Percentiles rank a stretch among this genome's conserved stretches.
These are phyloP conservation scores for Steccherinum ochraceum DNA, from an alignment of 768 basidiomycete genomes.

Conservation along the genomic window DNA sequence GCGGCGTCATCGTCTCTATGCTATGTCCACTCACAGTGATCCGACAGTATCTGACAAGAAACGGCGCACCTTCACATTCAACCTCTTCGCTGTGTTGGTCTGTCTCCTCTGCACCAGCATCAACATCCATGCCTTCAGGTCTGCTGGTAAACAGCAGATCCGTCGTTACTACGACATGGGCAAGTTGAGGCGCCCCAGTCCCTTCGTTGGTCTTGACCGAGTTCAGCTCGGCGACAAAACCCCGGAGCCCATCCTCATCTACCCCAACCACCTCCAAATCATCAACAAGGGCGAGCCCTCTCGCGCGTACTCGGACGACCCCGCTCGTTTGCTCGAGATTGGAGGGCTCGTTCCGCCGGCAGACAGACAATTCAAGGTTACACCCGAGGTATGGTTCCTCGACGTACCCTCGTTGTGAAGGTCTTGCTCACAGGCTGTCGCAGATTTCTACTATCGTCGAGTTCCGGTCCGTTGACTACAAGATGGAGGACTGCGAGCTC, in stretches of 20 bases:
- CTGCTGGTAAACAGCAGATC: neutral
- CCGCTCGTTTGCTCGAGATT: neutral
- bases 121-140: neutral
- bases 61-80: neutral
- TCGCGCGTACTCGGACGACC: neutral
- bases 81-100: neutral
- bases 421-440: too few species aligned
- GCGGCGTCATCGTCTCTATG: neutral
- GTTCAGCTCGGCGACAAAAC: neutral
- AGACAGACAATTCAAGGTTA: neutral
- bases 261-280: neutral
- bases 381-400: neutral
- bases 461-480: slow-evolving; percentile 4
- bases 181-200: neutral
- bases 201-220: neutral
- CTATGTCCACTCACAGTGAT: neutral
- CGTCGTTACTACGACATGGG: neutral
- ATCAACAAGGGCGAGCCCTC: neutral
- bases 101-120: neutral
- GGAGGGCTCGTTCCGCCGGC: neutral
- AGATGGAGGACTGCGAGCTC: slow-evolving; percentile 7
- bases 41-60: neutral
- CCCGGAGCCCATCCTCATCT: neutral
- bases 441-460: slow-evolving; percentile 4
- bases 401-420: neutral